Base-by-base conservation (phyloP, 768 basidiomycete species). In the Suillus placidus region DNA sequence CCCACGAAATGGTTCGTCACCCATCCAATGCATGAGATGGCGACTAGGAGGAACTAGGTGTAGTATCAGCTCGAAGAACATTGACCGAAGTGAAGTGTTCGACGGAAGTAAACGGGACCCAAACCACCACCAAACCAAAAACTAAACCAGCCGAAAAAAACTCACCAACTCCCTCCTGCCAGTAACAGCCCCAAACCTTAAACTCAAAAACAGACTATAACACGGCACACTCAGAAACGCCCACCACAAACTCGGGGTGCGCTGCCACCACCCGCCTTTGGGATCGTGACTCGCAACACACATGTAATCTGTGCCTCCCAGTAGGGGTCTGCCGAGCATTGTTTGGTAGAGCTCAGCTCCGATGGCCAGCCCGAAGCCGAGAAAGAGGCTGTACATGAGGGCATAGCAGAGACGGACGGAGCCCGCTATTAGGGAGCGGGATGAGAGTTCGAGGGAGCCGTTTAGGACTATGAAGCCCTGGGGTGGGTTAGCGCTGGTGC, bases 371-470 rank as follows among this genome's bases (percentile, higher is more conserved):
- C 94, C 94, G 73, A 95, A 93, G 0, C 90, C 89, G 9, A 91
- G 80, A 74, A 89, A 89, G 20, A 89, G 80, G n/a, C 90, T 88
- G 72, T 95, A 95, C 64, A 91, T 83, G 61, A 92, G 81, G 32
- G 91, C 85, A 71, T 91, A 95, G 69, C 91, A 91, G 18, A 95
- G 81, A 45, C 92, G 84, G 38, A 95, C 93, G 13, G 92, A 89
- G n/a, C 94, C 93, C 0, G 92, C 83, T 37, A 94, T 87, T 71
- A 96, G 89, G 67, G 91, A 92, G 20, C 92, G 85, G 4, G 92
- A 90, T 65, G 92, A 86, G 26, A 94, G 78, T 72, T 95, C 94
- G 37, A 95, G 85, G 13, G 88, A 84, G 58, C 90, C 94, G 70
- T 81, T 84, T 16, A 91, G 83, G 12, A 91, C 87, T 60, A 91